Evolutionary conservation across 2,329 filamentous ascomycete genomes (phyloP), one percentile per base, ranked within the genome.

Genomic region (Ustilaginoidea virens): DNA sequence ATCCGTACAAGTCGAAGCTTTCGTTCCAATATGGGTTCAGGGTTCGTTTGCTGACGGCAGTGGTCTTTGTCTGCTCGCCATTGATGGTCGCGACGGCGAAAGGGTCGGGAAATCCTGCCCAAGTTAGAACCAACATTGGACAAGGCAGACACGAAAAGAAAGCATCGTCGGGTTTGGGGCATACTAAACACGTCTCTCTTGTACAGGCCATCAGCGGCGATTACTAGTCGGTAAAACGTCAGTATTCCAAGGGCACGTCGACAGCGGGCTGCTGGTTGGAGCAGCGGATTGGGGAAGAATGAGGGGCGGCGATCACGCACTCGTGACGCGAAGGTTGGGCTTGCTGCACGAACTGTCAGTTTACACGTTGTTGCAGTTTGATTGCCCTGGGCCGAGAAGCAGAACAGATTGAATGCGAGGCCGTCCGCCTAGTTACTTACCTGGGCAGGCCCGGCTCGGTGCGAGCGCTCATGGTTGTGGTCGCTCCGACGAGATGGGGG

Each of bases 21-120:
- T 98, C 90, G 56, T 98, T 98, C 90, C 90, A 98, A 55, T 98
- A 98, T n/a, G 90, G 90, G 55, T 94, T 96, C 55, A 98, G 63
- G 8, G 90, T 96, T 59, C 90, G 80, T 60, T 94, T 96, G 55
- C 90, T 92, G 42, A 96, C 90, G 21, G 78, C 78, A 8, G 90
- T 98, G n/a, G 90, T 96, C 58, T 86, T 83, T 33, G 90, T 98
- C 62, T 98, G 90, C 58, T 98, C 90, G 53, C 90, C 90, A 57
- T 86, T 87, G 57, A 96, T 75, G 33, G 90, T 98, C 43, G 86
- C 87, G 40, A 98, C 90, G 25, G 90, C 87, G 52, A 98, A 98
- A 15, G 90, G 90, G 56, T 98, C 90, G 34, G 90, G 90, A 43
- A 96, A 93, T 51, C 87, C 90, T 96, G 33, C 12, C 26, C 18